A percentile compares a stretch with the other conserved stretches of the same genome.
Conservation (phyloP, 2,329 filamentous ascomycete species). For the Colletotrichum lupini region DNA sequence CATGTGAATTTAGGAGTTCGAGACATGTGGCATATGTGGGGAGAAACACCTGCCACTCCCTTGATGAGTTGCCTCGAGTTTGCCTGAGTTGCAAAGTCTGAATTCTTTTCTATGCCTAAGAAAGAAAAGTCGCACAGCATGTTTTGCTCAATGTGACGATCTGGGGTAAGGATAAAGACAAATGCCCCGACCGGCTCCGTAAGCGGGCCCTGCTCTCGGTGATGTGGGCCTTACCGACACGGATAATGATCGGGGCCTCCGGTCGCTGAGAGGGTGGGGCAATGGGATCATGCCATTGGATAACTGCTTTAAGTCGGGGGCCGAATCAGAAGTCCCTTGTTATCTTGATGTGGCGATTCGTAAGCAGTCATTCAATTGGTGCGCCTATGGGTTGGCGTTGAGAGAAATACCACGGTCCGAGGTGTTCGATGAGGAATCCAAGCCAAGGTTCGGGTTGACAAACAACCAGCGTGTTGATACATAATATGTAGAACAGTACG, state of each 20-base stretch:
- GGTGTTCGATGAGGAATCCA: too few species aligned
- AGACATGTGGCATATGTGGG: neutral
- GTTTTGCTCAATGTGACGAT: neutral
- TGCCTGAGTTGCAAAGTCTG: neutral
- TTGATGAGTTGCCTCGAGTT: too few species aligned
- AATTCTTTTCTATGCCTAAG: too few species aligned
- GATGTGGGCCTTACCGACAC: neutral
- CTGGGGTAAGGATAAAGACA: neutral
- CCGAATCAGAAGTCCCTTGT: neutral
- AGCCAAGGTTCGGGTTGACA: too few species aligned
- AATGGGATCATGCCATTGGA: neutral
- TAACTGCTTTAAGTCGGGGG: too few species aligned
- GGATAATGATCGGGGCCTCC: neutral
- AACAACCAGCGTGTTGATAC: too few species aligned
- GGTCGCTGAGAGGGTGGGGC: neutral
- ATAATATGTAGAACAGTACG: too few species aligned
- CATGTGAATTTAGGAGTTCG: neutral
- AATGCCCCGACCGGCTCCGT: neutral
- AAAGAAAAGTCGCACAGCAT: neutral
- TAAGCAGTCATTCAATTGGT: neutral
- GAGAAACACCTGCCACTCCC: neutral
- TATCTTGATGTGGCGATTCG: neutral
- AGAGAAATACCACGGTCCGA: too few species aligned
- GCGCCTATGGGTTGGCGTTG: too few species aligned
- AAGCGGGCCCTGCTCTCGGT: neutral